Evolutionary conservation across 768 basidiomycete genomes (phyloP), one percentile per base, ranked within the genome.

Genomic region (Epithele typhae): DNA sequence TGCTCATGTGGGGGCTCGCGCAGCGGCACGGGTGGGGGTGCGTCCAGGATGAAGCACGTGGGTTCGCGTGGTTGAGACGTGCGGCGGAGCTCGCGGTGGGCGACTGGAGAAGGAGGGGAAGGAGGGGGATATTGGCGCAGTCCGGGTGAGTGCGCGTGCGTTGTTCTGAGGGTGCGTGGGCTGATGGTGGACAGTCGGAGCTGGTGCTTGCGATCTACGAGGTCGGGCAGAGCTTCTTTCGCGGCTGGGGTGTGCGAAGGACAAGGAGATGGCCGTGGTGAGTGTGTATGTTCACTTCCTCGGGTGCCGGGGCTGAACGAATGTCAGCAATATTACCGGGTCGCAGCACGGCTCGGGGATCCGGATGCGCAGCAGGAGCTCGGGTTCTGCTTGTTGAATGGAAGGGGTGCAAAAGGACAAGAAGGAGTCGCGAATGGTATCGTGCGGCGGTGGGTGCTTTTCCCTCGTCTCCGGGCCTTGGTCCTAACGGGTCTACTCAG

Each of bases 341-440:
- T 91, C 34, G 92, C 92, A 8, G 89, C 92, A 14, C 77, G 77
- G 25, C 72, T 95, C 3, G 92, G 92, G 1, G 92, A 95, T 59
- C 68, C 80, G 0, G 92, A 94, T 57, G 92, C 92, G 2, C 92
- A 93, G 66, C 78, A 77, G 49, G 89, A 92, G 63, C 74, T 93
- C 14, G 92, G 77, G 1, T 93, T 90, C 59, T 90, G 87, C 64
- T 75, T 87, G 18, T 81, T 85, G 1, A 92, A 92, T 58, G 92
- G 87, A 90, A 82, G 56, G 92, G 92, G 9, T 86, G 86, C 62
- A 92, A 91, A 93, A 87, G 67, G 80, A 94, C 65, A 78, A 82
- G 60, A 88, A 85, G 55, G 83, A 82, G 58, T 83, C 92, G 92
- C 92, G 3, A 82, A 81, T 94, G 92, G 87, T 94, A 94, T 65